Conservation (phyloP, 768 basidiomycete genomes). For the Termitomyces sp. region DNA sequence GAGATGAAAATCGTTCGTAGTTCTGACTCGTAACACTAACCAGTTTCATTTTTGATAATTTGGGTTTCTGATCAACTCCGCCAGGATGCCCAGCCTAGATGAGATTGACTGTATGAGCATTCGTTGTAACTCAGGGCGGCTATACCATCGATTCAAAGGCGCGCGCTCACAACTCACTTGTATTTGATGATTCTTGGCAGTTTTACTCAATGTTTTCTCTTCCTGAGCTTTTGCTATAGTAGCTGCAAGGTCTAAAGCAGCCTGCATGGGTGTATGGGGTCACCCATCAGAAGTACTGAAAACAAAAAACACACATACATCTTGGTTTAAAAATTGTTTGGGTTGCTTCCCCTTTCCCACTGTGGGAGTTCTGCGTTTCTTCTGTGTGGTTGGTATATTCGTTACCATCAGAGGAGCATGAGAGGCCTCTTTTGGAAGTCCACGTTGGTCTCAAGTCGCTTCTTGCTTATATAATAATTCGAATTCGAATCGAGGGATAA, state of each 20-base stretch:
- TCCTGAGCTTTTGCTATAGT: constrained; percentile 10
- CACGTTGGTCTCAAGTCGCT: neutral
- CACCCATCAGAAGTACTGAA: neutral
- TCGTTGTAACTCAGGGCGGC: neutral
- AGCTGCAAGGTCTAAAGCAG: constrained; percentile 8
- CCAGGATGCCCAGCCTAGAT: constrained; percentile 6
- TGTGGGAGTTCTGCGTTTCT: neutral
- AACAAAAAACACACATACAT: neutral
- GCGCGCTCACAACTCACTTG: constrained; percentile 5
- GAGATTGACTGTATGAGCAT: neutral
- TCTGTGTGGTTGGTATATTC: neutral
- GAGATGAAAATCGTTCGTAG: neutral
- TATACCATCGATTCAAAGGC: neutral
- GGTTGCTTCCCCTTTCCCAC: constrained; percentile 5
- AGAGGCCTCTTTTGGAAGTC: neutral
- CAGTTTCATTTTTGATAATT: constrained; percentile 11
- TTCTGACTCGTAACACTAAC: neutral
- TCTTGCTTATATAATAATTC: neutral
- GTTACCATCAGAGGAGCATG: constrained; percentile 4
- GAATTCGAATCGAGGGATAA: too few species aligned
- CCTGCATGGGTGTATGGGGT: neutral
- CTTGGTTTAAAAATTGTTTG: constrained; percentile 10
- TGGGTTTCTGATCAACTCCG: constrained; percentile 4
- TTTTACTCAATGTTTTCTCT: constrained; percentile 5
- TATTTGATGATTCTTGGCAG: constrained; percentile 3